These are phyloP conservation scores for Zymoseptoria pseudotritici DNA, from an alignment of 2,329 filamentous ascomycete genomes.

Conservation along the genomic window DNA sequence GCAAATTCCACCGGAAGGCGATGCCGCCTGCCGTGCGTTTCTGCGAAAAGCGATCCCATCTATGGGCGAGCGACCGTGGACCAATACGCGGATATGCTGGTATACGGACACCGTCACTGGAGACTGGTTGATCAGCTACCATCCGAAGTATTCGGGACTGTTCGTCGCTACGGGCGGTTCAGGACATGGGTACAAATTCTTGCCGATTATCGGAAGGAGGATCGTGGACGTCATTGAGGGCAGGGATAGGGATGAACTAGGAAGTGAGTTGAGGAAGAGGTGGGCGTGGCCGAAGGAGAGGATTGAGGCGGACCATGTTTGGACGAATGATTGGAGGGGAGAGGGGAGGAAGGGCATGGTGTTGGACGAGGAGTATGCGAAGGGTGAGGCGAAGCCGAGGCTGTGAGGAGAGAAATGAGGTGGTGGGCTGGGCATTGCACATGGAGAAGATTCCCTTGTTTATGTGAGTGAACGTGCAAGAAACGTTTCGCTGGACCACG, in stretches of 20 bases:
- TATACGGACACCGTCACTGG: constrained; percentile 51
- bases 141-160: constrained; percentile 44
- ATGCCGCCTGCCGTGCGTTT: constrained; percentile 53
- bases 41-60: constrained; percentile 47
- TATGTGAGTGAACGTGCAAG: no score
- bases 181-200: constrained; percentile 57
- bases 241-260: constrained; percentile 28
- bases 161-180: constrained; percentile 56
- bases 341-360: constrained; percentile 29
- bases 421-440: background rate
- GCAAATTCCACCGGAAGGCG: constrained; percentile 53
- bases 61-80: constrained; percentile 36
- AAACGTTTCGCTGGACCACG: no score
- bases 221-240: constrained; percentile 47
- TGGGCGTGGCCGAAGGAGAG: constrained; percentile 48
- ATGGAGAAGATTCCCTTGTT: no score
- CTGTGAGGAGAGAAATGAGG: background rate
- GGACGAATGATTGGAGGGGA: constrained; percentile 35
- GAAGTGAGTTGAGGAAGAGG: constrained; percentile 51
- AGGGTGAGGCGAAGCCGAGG: constrained; percentile 1
- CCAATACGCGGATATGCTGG: constrained; percentile 46
- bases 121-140: constrained; percentile 48
- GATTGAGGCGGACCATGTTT: constrained; percentile 26
- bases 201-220: constrained; percentile 50
- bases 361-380: constrained; percentile 30